Base-by-base conservation (phyloP, 163 green algal genomes). In the Chloroidium sp. region DNA sequence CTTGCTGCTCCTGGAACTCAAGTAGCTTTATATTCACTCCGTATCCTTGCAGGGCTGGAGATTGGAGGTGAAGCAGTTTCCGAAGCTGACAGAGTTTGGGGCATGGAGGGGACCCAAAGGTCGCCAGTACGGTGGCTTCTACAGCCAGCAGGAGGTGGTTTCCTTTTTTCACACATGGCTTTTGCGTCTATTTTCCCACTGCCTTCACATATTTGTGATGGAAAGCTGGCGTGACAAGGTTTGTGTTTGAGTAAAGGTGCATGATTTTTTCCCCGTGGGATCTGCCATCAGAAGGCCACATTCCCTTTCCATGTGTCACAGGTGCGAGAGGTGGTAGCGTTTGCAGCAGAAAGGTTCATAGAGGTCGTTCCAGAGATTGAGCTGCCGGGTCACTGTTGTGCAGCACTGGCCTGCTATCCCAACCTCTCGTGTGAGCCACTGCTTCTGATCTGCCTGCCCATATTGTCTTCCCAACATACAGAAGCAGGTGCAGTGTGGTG, bases 311-410 rank as follows among this genome's bases (percentile, higher is more conserved):
- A 36, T 36, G 36, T 36, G 36, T 36, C 36, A 36, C 80, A 92
- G 82, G 82, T 92, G 62, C 78, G 79, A 57, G 83, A 88, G n/a
- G 69, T 93, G 2, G 82, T 92, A 0, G 79, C 78, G 62, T 90
- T 91, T 82, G 90, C 90, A 13, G 78, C 83, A 57, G 72, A 84
- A 68, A 84, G 86, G 0, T 86, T 85, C 80, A 90, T 93, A 64
- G 77, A 86, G 62, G 84, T 95, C 4, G 81, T 95, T 8, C 91
- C 91, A 57, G 91, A 93, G 79, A 91, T 95, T 72, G 91, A 95
- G 81, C 75, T 95, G 75, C 91, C 91, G 2, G 91, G 91, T 10
- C 91, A 95, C 81, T 92, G 88, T 79, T 80, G 82, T 3, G 89
- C 88, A 58, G 89, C 89, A 2, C 78, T 93, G 57, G 91, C 89